These are phyloP conservation scores for Neurospora sublineolata DNA, from an alignment of 495 filamentous ascomycete species.

Conservation along the genomic window DNA sequence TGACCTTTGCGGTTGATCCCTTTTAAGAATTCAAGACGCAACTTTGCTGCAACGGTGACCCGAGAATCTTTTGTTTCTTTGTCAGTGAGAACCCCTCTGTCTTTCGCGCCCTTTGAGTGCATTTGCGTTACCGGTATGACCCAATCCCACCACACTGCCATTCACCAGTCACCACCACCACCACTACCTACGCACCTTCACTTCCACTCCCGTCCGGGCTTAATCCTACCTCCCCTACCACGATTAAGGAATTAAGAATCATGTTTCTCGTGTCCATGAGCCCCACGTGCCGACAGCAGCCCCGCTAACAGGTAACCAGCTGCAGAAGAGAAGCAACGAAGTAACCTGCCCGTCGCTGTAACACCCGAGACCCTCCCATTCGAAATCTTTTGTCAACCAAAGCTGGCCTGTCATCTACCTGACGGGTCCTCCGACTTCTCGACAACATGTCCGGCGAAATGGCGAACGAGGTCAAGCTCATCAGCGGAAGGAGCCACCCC, in stretches of 20 bases:
- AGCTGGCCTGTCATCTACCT: slow-evolving; percentile 11
- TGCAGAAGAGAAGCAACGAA: slow-evolving; percentile 10
- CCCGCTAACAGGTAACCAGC: slow-evolving; percentile 19
- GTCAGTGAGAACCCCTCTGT: neutral
- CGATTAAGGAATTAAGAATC: neutral
- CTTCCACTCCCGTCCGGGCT: neutral
- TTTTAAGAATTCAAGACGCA: neutral
- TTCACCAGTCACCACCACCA: slow-evolving; percentile 7
- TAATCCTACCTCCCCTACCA: neutral
- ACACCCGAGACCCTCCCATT: neutral
- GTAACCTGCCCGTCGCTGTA: neutral
- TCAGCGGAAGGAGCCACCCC: slow-evolving; percentile 93
- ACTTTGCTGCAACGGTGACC: neutral
- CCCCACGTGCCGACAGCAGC: slow-evolving; percentile 4
- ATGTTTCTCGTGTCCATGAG: neutral
- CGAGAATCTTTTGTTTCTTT: neutral
- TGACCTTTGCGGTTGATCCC: neutral
- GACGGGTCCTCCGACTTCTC: slow-evolving; percentile 5
- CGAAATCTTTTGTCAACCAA: slow-evolving; percentile 5
- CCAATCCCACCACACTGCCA: neutral
- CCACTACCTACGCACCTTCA: neutral
- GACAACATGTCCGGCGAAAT: slow-evolving; percentile 35
- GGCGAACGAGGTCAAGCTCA: slow-evolving; percentile 86
- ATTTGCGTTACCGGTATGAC: neutral
- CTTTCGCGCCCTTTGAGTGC: neutral